These are phyloP conservation scores for Eucalyptus tenuipes DNA, from an alignment of 345 rosid species.

Conservation along the genomic window DNA sequence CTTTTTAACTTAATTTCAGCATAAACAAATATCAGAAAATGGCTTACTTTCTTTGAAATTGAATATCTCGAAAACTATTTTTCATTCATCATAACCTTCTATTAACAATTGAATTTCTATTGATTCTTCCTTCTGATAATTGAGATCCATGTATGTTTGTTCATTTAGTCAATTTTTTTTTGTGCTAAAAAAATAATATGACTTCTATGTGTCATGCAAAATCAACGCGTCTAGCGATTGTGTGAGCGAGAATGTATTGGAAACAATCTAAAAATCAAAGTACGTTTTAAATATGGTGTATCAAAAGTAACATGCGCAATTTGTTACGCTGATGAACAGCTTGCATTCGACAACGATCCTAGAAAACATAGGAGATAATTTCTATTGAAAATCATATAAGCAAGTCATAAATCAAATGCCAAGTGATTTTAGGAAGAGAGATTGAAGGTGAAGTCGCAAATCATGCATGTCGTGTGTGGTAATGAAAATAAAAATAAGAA, in stretches of 20 bases:
- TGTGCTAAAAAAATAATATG: background rate
- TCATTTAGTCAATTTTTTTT: too few relatives aligned
- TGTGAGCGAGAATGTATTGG: background rate
- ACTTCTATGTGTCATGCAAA: background rate
- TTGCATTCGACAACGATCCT: rapidly evolving
- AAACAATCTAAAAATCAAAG: too few relatives aligned
- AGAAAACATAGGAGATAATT: background rate
- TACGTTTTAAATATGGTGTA: background rate
- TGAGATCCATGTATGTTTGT: background rate
- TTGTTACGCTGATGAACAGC: background rate
- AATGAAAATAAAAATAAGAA: too few relatives aligned
- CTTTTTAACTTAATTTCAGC: too few relatives aligned
- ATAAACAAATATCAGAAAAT: too few relatives aligned
- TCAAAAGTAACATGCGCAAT: background rate
- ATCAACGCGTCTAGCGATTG: background rate
- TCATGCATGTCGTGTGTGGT: rapidly evolving
- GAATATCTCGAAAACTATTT: too few relatives aligned
- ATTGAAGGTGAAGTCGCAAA: background rate
- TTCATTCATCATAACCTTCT: too few relatives aligned
- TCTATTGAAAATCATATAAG: background rate
- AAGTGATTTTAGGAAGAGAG: background rate
- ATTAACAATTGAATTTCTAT: too few relatives aligned
- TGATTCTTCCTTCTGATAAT: too few relatives aligned
- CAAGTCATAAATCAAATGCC: background rate
- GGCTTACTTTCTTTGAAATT: too few relatives aligned